Conservation (phyloP, 371 early-diverging fungal species). For the Mortierella sp. region DNA sequence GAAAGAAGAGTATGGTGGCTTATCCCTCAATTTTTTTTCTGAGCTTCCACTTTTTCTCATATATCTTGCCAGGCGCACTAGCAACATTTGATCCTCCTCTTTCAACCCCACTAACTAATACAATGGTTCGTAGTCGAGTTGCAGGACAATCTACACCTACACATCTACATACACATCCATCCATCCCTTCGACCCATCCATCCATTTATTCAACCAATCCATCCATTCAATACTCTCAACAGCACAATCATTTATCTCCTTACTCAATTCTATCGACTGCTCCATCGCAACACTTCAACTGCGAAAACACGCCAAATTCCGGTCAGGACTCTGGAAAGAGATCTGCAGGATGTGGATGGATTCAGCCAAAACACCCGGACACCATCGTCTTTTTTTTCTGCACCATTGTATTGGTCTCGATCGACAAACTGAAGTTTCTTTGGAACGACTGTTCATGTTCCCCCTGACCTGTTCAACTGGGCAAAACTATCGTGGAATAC, state of each 20-base stretch:
- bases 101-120: conserved; percentile 45
- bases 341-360: neutral
- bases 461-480: neutral
- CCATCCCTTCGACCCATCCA: conserved; percentile 1
- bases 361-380: neutral
- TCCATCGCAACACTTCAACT: neutral
- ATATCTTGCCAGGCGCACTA: neutral
- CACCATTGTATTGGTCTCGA: too few relatives aligned
- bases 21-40: conserved; percentile 1
- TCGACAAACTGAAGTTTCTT: neutral
- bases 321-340: neutral
- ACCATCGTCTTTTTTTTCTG: conserved; percentile 9
- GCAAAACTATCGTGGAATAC: neutral
- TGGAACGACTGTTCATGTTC: neutral
- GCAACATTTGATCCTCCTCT: conserved; percentile 39
- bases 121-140: conserved; percentile 34
- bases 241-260: neutral
- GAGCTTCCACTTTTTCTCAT: neutral
- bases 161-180: conserved; percentile 25
- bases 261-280: neutral
- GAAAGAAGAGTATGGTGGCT: neutral
- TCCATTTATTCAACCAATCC: neutral
- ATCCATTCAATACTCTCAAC: neutral
- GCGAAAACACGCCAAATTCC: neutral
- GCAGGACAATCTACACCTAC: neutral